Conservation (phyloP, 2,329 filamentous ascomycete genomes). For the Scytalidium lignicola region DNA sequence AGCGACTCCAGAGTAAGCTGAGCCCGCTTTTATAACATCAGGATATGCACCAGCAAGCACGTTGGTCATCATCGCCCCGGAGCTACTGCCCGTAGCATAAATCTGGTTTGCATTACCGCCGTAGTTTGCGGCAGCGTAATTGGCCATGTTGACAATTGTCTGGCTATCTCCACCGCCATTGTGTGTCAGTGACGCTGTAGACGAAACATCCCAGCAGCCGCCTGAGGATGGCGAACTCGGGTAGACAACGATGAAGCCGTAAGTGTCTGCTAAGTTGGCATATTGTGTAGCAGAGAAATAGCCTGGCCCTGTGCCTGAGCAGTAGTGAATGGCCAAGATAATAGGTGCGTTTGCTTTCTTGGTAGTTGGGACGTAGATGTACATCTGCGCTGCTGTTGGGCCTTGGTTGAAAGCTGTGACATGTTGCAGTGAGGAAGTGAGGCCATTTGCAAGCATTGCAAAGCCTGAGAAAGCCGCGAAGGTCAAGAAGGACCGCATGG, state of each 20-base stretch:
- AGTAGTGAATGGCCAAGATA: slow-evolving; percentile 24
- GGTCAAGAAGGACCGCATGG: background rate
- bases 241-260: slow-evolving; percentile 57
- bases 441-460: slow-evolving; percentile 2
- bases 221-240: slow-evolving; percentile 46
- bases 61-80: slow-evolving; percentile 48
- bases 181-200: slow-evolving; percentile 44
- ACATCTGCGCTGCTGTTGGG: slow-evolving; percentile 19
- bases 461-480: background rate
- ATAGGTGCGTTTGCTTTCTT: slow-evolving; percentile 14
- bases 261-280: slow-evolving; percentile 43
- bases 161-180: slow-evolving; percentile 52
- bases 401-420: slow-evolving; percentile 16
- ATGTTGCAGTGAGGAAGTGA: slow-evolving; percentile 9
- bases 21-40: slow-evolving; percentile 40
- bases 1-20: slow-evolving; percentile 38
- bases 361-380: slow-evolving; percentile 20
- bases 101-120: slow-evolving; percentile 44
- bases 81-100: slow-evolving; percentile 47
- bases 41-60: slow-evolving; percentile 43
- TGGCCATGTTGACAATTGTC: slow-evolving; percentile 55
- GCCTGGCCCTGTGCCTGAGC: slow-evolving; percentile 36
- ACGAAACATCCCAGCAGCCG: slow-evolving; percentile 55
- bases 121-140: slow-evolving; percentile 48
- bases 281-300: slow-evolving; percentile 35